Percentiles rank a stretch among this genome's conserved stretches.
These are phyloP conservation scores for Senecio squalidus DNA, from an alignment of 140 eudicot species.

Conservation along the genomic window DNA sequence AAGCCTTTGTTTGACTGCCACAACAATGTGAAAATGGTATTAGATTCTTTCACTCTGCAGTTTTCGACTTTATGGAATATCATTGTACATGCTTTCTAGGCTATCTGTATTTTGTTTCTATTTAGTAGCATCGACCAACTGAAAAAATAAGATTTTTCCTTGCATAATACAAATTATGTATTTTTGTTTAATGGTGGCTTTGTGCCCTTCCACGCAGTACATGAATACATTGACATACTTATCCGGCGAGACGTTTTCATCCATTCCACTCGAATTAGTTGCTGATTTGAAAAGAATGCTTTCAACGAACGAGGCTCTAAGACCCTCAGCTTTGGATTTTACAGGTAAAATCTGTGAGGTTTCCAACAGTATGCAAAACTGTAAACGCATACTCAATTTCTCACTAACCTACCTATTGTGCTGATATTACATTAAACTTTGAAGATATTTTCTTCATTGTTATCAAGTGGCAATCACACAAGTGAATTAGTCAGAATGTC, in stretches of 20 bases:
- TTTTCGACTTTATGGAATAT: too few relatives aligned
- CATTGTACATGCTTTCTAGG: too few relatives aligned
- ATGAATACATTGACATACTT: slow-evolving; percentile 83
- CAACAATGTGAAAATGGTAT: slow-evolving; percentile 99
- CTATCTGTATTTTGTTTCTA: too few relatives aligned
- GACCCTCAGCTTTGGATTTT: slow-evolving; percentile 92
- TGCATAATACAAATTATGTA: slow-evolving; percentile 4
- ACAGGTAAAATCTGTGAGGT: slow-evolving; percentile 46
- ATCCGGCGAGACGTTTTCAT: slow-evolving; percentile 76
- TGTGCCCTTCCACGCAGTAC: slow-evolving; percentile 66
- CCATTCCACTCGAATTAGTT: slow-evolving; percentile 81
- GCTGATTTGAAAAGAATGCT: slow-evolving; percentile 90
- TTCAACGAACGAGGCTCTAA: slow-evolving; percentile 69
- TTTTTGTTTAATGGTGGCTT: slow-evolving; percentile 21
- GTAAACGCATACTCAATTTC: slow-evolving; percentile 5
- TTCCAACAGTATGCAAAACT: background rate
- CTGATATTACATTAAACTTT: too few relatives aligned
- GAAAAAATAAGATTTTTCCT: background rate
- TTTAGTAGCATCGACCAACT: too few relatives aligned
- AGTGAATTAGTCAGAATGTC: too few relatives aligned
- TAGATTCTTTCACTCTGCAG: too few relatives aligned
- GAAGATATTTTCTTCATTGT: background rate
- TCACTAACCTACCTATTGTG: too few relatives aligned
- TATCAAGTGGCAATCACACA: too few relatives aligned
- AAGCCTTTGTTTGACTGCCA: slow-evolving; percentile 94